Evolutionary conservation across 2,329 filamentous ascomycete genomes (phyloP).

Genomic region (Pezicula radicicola): DNA sequence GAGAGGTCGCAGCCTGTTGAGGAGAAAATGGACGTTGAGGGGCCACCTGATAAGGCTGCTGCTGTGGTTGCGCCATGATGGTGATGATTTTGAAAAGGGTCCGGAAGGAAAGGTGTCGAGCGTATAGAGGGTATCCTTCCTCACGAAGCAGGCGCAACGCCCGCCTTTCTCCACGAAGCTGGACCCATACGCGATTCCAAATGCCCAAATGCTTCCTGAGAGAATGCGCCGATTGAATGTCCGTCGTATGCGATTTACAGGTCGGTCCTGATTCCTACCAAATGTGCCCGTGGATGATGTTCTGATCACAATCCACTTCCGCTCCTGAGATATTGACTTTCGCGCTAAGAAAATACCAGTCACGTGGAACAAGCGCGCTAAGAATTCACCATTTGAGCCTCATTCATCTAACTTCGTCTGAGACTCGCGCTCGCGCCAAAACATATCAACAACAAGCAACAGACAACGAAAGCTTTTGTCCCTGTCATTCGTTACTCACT

Average conservation of each 20-base stretch:
- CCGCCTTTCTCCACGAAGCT: constrained; percentile 19
- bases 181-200: constrained; percentile 22
- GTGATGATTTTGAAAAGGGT: background rate
- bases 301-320: too few relatives aligned
- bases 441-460: too few relatives aligned
- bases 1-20: constrained; percentile 59
- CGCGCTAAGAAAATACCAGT: too few relatives aligned
- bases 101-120: background rate
- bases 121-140: constrained; percentile 12
- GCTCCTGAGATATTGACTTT: too few relatives aligned
- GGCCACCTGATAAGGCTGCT: constrained; percentile 24
- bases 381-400: too few relatives aligned
- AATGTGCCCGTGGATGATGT: background rate
- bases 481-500: too few relatives aligned
- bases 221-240: background rate
- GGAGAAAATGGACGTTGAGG: constrained; percentile 59
- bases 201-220: background rate
- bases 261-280: background rate
- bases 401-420: too few relatives aligned
- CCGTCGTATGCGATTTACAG: background rate
- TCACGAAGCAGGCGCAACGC: constrained; percentile 28
- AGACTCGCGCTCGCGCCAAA: too few relatives aligned
- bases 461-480: too few relatives aligned
- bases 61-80: constrained; percentile 32
- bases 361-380: too few relatives aligned